Evolutionary conservation across 2,329 filamentous ascomycete species (phyloP).

Genomic region (Epichloe uncinata): DNA sequence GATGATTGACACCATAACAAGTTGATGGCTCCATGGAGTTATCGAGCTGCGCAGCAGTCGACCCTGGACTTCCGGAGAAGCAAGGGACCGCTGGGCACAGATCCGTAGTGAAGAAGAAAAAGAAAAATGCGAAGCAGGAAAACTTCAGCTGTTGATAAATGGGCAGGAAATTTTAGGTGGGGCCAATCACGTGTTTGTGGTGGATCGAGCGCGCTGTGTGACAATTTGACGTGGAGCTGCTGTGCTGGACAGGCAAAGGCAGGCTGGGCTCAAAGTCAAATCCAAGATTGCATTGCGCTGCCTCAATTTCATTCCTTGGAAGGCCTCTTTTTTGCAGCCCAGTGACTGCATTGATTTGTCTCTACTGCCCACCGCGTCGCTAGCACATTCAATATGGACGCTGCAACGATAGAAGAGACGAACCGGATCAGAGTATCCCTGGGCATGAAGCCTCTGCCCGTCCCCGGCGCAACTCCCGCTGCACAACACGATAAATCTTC

Average conservation of each 20-base stretch:
- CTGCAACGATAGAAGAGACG: constrained; percentile 77
- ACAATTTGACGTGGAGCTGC: background rate
- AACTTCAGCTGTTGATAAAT: constrained; percentile 9
- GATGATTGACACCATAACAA: constrained; percentile 69
- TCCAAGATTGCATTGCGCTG: background rate
- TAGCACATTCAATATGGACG: constrained; percentile 32
- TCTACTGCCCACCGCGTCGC: background rate
- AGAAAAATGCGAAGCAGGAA: constrained; percentile 19
- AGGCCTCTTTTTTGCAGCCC: background rate
- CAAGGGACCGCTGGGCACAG: constrained; percentile 76
- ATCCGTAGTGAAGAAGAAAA: constrained; percentile 45
- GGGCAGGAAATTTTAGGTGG: constrained; percentile 7
- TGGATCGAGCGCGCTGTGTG: background rate
- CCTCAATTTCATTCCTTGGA: background rate
- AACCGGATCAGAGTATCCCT: constrained; percentile 84
- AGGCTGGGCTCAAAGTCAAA: background rate
- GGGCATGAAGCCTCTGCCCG: constrained; percentile 79
- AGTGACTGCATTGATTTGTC: background rate
- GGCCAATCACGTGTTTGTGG: constrained; percentile 2
- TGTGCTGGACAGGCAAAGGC: background rate
- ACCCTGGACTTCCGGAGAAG: constrained; percentile 42
- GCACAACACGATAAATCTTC: constrained; percentile 32
- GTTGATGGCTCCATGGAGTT: constrained; percentile 64
- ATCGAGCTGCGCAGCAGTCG: constrained; percentile 78
- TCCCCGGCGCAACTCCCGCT: constrained; percentile 47